phyloP scores from a whole-genome alignment of 2,329 filamentous ascomycete genomes.

The Colletotrichum viniferum region DNA sequence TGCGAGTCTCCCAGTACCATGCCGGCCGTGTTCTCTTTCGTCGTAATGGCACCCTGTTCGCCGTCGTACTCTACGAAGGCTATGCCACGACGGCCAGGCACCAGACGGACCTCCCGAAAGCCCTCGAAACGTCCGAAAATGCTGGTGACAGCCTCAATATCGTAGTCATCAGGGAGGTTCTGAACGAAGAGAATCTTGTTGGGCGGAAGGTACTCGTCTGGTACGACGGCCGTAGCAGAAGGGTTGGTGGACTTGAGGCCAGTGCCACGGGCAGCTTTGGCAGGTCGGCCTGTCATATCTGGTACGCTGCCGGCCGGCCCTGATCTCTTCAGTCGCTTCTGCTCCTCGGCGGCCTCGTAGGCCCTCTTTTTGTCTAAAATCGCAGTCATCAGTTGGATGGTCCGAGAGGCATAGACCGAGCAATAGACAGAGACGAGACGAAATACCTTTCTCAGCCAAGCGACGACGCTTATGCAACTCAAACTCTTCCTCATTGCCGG shows the following conservation, averaged over 20 bases:
- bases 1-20: constrained; percentile 75
- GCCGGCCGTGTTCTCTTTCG: constrained; percentile 90
- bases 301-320: constrained; percentile 45
- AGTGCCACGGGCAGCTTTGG: constrained; percentile 72
- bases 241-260: constrained; percentile 80
- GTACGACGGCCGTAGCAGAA: constrained; percentile 73
- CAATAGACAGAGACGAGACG: background rate
- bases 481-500: constrained; percentile 79
- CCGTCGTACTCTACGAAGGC: constrained; percentile 97
- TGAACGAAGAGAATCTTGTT: constrained; percentile 97
- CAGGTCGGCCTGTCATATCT: constrained; percentile 58
- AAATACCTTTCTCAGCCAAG: constrained; percentile 84
- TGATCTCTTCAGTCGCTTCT: constrained; percentile 75
- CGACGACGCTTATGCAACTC: constrained; percentile 85
- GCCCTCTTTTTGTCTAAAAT: constrained; percentile 75
- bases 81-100: constrained; percentile 85
- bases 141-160: constrained; percentile 76
- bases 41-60: constrained; percentile 86
- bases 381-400: background rate
- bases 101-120: constrained; percentile 89
- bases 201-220: constrained; percentile 96
- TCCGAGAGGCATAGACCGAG: background rate
- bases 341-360: constrained; percentile 76
- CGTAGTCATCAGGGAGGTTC: constrained; percentile 87
- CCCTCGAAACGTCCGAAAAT: constrained; percentile 92